Evolutionary conservation across 306 rosid genomes (phyloP).

Genomic region (Malus sylvestris): DNA sequence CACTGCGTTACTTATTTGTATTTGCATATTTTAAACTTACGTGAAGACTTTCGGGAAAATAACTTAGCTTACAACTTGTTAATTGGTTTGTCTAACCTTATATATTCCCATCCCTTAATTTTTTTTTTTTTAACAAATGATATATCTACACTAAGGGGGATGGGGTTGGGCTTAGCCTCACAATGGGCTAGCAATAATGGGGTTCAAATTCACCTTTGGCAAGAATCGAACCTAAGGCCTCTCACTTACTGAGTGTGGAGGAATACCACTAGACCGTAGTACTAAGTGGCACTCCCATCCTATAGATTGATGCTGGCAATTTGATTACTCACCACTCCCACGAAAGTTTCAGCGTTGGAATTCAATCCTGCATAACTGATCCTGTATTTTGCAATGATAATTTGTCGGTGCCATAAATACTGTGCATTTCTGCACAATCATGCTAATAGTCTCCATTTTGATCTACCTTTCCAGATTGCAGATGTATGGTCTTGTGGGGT

Average conservation of each 20-base stretch:
- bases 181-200: too few species aligned
- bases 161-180: background rate
- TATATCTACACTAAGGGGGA: too few species aligned
- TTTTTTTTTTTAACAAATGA: too few species aligned
- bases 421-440: background rate
- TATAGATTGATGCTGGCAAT: background rate
- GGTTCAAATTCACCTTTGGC: too few species aligned
- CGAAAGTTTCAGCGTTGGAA: background rate
- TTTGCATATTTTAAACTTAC: background rate
- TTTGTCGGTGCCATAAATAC: too few species aligned
- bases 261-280: too few species aligned
- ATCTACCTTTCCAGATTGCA: conserved; percentile 61
- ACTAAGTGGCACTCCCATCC: background rate
- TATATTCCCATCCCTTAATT: background rate
- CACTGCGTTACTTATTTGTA: background rate
- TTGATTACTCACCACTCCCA: background rate
- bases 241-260: too few species aligned
- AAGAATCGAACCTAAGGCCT: too few species aligned
- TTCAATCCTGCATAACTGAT: background rate
- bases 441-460: background rate
- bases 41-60: background rate
- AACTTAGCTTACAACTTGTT: background rate
- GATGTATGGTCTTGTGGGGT: conserved; percentile 99
- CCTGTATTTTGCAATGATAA: too few species aligned
- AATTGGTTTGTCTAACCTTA: background rate